Percentiles rank a stretch among this genome's conserved stretches.
phyloP scores from a whole-genome alignment of 768 basidiomycete genomes.

The Boletus reticulatus region DNA sequence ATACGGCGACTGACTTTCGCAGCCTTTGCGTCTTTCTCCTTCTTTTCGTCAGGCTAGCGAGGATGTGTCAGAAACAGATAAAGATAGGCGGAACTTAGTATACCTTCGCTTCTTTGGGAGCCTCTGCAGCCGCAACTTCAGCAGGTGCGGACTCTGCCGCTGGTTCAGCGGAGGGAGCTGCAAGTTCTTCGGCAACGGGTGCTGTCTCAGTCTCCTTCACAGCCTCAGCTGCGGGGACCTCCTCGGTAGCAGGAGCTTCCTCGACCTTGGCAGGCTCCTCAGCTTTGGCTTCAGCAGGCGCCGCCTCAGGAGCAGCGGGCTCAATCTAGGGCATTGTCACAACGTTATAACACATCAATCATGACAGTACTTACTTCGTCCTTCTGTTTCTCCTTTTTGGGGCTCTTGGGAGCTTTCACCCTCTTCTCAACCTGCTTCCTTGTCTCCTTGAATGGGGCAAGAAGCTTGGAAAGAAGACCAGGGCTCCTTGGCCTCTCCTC shows the following conservation, averaged over 20 bases:
- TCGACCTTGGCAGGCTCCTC: slow-evolving; percentile 42
- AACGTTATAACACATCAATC: neutral
- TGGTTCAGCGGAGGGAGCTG: slow-evolving; percentile 27
- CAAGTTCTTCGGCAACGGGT: slow-evolving; percentile 18
- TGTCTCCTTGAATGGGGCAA: slow-evolving; percentile 69
- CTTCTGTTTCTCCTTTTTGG: slow-evolving; percentile 83
- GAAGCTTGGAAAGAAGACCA: slow-evolving; percentile 69
- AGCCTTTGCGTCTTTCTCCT: slow-evolving; percentile 48
- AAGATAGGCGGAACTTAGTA: neutral
- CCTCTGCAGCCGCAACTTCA: slow-evolving; percentile 37
- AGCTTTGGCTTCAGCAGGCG: slow-evolving; percentile 25
- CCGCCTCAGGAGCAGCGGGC: slow-evolving; percentile 35
- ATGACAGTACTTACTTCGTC: slow-evolving; percentile 48
- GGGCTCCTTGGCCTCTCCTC: slow-evolving; percentile 83
- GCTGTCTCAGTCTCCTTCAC: slow-evolving; percentile 65
- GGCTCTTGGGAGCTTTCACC: slow-evolving; percentile 65
- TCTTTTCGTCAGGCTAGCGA: slow-evolving; percentile 44
- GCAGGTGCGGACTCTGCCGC: slow-evolving; percentile 30
- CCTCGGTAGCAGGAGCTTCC: slow-evolving; percentile 36
- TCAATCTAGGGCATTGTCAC: slow-evolving; percentile 27
- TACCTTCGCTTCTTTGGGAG: slow-evolving; percentile 64
- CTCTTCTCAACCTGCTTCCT: slow-evolving; percentile 55
- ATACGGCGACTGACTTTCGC: slow-evolving; percentile 78
- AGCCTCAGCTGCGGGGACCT: slow-evolving; percentile 45
- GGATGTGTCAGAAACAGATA: neutral